Evolutionary conservation across 345 rosid genomes (phyloP).

Genomic region (Melaleuca quinquenervia): DNA sequence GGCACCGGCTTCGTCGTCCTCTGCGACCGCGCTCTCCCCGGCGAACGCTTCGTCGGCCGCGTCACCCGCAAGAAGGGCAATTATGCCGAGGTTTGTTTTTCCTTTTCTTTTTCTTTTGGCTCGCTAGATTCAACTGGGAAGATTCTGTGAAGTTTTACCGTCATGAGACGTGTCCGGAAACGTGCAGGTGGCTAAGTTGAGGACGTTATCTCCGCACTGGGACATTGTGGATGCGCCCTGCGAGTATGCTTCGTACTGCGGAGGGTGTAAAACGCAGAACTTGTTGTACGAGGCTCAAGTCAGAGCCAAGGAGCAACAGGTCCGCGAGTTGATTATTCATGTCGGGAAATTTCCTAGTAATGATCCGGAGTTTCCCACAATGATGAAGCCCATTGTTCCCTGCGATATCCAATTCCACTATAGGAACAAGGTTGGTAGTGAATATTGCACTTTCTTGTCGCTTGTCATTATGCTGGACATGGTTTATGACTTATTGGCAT

Average conservation of each 20-base stretch:
- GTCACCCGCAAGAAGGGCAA: conserved; percentile 71
- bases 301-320: conserved; percentile 79
- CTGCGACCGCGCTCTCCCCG: conserved; percentile 89
- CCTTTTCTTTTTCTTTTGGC: neutral
- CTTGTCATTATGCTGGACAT: neutral
- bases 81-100: conserved; percentile 62
- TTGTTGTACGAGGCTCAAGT: conserved; percentile 75
- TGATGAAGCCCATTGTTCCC: conserved; percentile 75
- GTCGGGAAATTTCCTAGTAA: conserved; percentile 62
- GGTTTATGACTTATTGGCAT: neutral
- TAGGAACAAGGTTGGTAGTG: conserved; percentile 64
- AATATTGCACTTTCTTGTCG: neutral
- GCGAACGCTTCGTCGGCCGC: conserved; percentile 84
- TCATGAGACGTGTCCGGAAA: neutral
- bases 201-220: conserved; percentile 63
- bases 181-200: conserved; percentile 52
- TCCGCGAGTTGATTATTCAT: conserved; percentile 47
- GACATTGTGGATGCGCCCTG: conserved; percentile 87
- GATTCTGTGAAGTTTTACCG: neutral
- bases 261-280: conserved; percentile 87
- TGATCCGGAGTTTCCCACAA: conserved; percentile 19
- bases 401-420: conserved; percentile 74
- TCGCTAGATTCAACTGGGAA: neutral
- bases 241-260: conserved; percentile 73
- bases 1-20: conserved; percentile 77